Evolutionary conservation across 441 rosid species (phyloP).

Genomic region (Oxalis stricta): DNA sequence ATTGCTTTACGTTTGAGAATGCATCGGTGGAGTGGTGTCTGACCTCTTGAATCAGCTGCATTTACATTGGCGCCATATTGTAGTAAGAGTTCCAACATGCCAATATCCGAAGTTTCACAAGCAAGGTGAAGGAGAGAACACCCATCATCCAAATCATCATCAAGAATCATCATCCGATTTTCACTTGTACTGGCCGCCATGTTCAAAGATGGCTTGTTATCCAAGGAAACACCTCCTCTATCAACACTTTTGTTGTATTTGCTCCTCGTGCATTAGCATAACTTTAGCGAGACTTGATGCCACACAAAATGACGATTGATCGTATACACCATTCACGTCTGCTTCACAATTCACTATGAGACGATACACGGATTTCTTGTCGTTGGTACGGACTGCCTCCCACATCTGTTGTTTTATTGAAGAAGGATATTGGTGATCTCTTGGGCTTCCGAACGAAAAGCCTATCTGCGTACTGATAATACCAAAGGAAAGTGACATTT

Average conservation of each 20-base stretch:
- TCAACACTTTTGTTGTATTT: too few relatives aligned
- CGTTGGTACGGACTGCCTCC: constrained; percentile 85
- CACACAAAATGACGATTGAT: constrained; percentile 44
- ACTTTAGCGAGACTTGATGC: constrained; percentile 78
- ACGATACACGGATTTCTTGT: constrained; percentile 85
- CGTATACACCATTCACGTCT: constrained; percentile 54
- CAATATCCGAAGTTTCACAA: constrained; percentile 86
- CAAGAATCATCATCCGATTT: constrained; percentile 22
- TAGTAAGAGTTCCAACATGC: constrained; percentile 95
- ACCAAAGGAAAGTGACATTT: constrained; percentile 5
- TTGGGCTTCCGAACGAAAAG: constrained; percentile 65
- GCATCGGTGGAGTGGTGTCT: constrained; percentile 70
- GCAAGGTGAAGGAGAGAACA: constrained; percentile 91
- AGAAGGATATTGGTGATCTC: constrained; percentile 41
- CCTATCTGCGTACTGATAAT: constrained; percentile 94
- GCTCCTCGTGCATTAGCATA: constrained; percentile 70
- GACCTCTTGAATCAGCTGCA: constrained; percentile 64
- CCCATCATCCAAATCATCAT: constrained; percentile 63
- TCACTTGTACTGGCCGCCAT: constrained; percentile 34
- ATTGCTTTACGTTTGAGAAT: constrained; percentile 47
- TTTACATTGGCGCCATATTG: constrained; percentile 92
- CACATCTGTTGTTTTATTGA: constrained; percentile 63
- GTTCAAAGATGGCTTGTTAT: constrained; percentile 53
- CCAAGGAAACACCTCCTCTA: constrained; percentile 43
- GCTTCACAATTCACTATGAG: constrained; percentile 67